These are phyloP conservation scores for Exophiala viscosa DNA, from an alignment of 2,329 filamentous ascomycete genomes.

Conservation along the genomic window DNA sequence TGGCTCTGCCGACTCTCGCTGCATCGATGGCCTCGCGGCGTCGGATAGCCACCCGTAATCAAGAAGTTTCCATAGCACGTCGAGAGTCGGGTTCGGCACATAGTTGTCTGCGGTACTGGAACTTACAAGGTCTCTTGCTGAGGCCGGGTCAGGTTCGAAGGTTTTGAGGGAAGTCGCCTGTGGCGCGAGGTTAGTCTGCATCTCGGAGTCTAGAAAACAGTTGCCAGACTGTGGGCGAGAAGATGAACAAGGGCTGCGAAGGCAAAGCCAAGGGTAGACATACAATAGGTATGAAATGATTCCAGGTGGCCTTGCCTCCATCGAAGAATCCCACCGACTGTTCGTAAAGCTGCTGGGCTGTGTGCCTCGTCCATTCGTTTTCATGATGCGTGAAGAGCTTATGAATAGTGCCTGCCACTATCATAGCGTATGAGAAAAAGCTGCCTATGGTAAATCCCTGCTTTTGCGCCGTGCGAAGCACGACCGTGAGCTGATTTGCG, in stretches of 20 bases:
- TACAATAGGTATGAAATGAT: conserved; percentile 10
- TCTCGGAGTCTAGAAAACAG: too few species aligned
- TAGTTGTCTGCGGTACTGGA: background rate
- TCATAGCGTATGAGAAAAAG: conserved; percentile 35
- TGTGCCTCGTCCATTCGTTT: conserved; percentile 5
- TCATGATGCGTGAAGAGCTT: conserved; percentile 12
- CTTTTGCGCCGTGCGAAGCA: conserved; percentile 28
- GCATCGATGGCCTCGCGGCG: conserved; percentile 4
- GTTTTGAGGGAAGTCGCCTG: too few species aligned
- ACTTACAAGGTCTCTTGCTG: conserved; percentile 10
- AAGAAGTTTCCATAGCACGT: conserved; percentile 11
- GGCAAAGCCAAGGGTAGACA: background rate
- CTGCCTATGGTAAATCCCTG: conserved; percentile 30
- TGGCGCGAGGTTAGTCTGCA: too few species aligned
- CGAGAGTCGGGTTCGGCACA: background rate
- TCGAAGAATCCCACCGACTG: conserved; percentile 12
- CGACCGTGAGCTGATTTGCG: conserved; percentile 31
- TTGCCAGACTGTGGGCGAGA: too few species aligned
- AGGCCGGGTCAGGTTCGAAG: conserved; percentile 5
- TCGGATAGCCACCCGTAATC: conserved; percentile 20
- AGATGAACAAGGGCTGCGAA: too few species aligned
- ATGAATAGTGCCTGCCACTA: conserved; percentile 27
- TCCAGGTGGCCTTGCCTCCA: conserved; percentile 4
- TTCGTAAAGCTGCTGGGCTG: conserved; percentile 6
- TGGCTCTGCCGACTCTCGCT: too few species aligned